phyloP scores from a whole-genome alignment of 768 basidiomycete genomes.

The Auriculariales sp. region DNA sequence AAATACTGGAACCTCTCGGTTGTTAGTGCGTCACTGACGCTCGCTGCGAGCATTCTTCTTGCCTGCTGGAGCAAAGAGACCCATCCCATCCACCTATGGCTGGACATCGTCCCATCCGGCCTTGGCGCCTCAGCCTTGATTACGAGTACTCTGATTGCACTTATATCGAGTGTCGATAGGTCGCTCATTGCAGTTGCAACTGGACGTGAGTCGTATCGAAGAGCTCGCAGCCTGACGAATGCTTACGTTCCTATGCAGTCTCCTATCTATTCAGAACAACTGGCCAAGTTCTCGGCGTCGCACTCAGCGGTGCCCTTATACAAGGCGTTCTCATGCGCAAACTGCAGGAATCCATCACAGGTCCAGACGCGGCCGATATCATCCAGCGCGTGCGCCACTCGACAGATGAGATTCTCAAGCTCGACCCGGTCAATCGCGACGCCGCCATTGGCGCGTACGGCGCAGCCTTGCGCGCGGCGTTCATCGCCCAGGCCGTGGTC shows the following conservation, averaged over 20 bases:
- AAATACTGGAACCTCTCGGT: constrained; percentile 70
- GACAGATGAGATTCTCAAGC: constrained; percentile 51
- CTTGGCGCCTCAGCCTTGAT: constrained; percentile 76
- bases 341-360: constrained; percentile 60
- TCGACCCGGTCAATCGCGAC: constrained; percentile 37
- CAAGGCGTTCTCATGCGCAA: constrained; percentile 65
- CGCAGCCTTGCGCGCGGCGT: constrained; percentile 65
- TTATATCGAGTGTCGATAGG: constrained; percentile 70
- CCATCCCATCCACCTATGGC: constrained; percentile 50
- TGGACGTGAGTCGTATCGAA: constrained; percentile 47
- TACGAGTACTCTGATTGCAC: constrained; percentile 77
- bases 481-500: constrained; percentile 61
- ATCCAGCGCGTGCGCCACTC: constrained; percentile 59
- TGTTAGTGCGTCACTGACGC: constrained; percentile 40
- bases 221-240: background rate
- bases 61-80: constrained; percentile 52
- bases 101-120: constrained; percentile 67
- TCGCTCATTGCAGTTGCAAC: constrained; percentile 81
- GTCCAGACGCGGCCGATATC: constrained; percentile 57
- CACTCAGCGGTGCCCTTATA: constrained; percentile 68
- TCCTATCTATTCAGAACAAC: constrained; percentile 89
- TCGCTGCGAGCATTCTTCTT: constrained; percentile 47
- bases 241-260: constrained; percentile 29
- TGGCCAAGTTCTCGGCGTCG: constrained; percentile 92
- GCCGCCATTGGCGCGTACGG: constrained; percentile 68